Evolutionary conservation across 1,284 basidiomycete species (phyloP), one percentile per base, ranked within the genome.

Genomic region (Thelephora terrestris): DNA sequence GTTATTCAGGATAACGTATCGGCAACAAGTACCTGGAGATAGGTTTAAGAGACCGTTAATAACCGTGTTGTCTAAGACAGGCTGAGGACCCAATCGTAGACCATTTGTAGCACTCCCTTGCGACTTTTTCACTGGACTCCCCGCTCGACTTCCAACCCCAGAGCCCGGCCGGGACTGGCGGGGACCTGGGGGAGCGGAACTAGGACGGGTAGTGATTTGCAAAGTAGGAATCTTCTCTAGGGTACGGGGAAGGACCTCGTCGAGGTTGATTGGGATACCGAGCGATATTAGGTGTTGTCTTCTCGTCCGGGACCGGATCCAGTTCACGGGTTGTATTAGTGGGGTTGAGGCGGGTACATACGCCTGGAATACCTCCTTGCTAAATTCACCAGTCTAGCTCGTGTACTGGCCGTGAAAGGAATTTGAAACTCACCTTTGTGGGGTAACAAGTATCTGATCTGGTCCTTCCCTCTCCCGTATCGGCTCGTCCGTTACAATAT

Each of bases 201-300:
- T 73, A 1, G 87, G 85, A 42, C 87, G 75, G n/a, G 87, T 91
- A 27, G 78, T 79, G 51, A 94, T 89, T 52, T 89, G 79, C 24
- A 94, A 70, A 6, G 81, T 77, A 2, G 91, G 91, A 24, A 93
- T 70, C 53, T 82, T 85, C 23, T 79, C 73, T 50, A 75, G 78
- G 21, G 79, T 75, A 45, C 79, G 80, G 2, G 91, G 88, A 39
- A 92, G 68, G 17, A 93, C 81, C 69, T 96, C 92, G 62, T 96
- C 92, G 5, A 95, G 72, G 61, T 95, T 95, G 45, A 96, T 86
- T 4, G 92, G 92, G 44, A 96, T 83, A 32, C 93, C 92, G 35
- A 96, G 78, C 12, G 88, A 71, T 53, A 94, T 91, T 38, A 96
- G 73, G 57, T 95, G 90, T 59, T 92, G 88, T 45, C 91, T 72